A percentile compares a stretch with the other conserved stretches of the same genome.
These are phyloP conservation scores for Penicillium capsulatum DNA, from an alignment of 2,329 filamentous ascomycete species.

Conservation along the genomic window DNA sequence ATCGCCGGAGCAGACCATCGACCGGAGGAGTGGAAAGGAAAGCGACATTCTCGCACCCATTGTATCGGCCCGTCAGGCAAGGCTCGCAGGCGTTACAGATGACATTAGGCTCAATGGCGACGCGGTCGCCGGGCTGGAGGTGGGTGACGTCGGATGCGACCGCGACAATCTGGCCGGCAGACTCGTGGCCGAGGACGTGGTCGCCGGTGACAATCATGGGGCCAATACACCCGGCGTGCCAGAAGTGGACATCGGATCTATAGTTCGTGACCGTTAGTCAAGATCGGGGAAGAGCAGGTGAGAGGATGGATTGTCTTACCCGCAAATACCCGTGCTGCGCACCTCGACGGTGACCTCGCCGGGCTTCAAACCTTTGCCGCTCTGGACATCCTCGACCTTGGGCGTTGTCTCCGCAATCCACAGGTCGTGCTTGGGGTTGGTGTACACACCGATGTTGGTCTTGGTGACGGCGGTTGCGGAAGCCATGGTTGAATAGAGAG, in stretches of 20 bases:
- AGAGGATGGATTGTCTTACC: constrained; percentile 62
- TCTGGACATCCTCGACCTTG: constrained; percentile 67
- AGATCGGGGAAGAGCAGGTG: too few relatives aligned
- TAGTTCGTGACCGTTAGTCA: constrained; percentile 1
- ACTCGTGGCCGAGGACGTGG: constrained; percentile 92
- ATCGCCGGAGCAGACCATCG: constrained; percentile 78
- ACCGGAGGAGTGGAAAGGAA: constrained; percentile 92
- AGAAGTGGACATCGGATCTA: constrained; percentile 94
- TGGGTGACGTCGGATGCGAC: constrained; percentile 67
- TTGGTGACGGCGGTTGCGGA: constrained; percentile 52
- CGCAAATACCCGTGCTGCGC: constrained; percentile 94
- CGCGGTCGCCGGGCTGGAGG: constrained; percentile 80
- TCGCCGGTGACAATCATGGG: constrained; percentile 88
- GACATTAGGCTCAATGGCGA: constrained; percentile 90
- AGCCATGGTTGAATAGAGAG: constrained; percentile 25
- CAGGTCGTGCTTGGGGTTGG: constrained; percentile 85
- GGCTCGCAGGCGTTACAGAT: constrained; percentile 89
- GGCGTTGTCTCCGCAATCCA: constrained; percentile 81
- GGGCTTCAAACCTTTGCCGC: constrained; percentile 63
- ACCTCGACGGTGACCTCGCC: constrained; percentile 86
- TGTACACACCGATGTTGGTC: constrained; percentile 93
- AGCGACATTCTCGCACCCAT: constrained; percentile 79
- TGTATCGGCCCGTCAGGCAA: constrained; percentile 89
- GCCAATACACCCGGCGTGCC: constrained; percentile 91
- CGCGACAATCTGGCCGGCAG: constrained; percentile 72